Conservation (phyloP, 768 basidiomycete species). For the Auriculariales sp. region DNA sequence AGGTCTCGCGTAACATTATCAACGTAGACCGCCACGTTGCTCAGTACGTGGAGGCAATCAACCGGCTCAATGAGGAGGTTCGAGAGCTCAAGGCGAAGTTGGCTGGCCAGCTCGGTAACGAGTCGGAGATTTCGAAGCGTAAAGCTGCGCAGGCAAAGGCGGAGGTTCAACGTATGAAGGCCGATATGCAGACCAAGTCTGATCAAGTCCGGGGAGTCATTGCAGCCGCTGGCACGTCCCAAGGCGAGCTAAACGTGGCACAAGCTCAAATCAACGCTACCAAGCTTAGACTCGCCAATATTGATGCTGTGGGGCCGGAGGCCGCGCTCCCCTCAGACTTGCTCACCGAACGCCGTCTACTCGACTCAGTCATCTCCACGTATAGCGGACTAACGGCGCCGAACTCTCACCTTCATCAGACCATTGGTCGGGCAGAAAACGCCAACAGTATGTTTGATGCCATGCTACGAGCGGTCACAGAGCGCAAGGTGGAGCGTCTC, state of each 20-base stretch:
- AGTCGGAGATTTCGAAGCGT: slow-evolving; percentile 48
- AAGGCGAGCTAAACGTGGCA: slow-evolving; percentile 57
- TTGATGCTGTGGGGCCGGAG: slow-evolving; percentile 13
- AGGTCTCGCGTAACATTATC: slow-evolving; percentile 87
- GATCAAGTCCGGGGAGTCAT: slow-evolving; percentile 60
- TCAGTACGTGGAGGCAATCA: slow-evolving; percentile 89
- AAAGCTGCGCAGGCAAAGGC: slow-evolving; percentile 54
- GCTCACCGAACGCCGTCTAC: slow-evolving; percentile 57
- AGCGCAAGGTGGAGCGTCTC: slow-evolving; percentile 63
- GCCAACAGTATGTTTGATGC: slow-evolving; percentile 74
- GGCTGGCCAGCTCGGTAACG: slow-evolving; percentile 48
- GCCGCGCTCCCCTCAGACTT: slow-evolving; percentile 34
- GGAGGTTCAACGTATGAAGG: slow-evolving; percentile 62
- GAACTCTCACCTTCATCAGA: slow-evolving; percentile 40
- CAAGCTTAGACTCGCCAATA: slow-evolving; percentile 40
- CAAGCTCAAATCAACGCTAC: slow-evolving; percentile 53
- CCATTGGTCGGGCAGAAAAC: slow-evolving; percentile 56
- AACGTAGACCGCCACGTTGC: slow-evolving; percentile 92
- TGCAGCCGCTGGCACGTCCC: slow-evolving; percentile 58
- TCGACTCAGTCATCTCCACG: slow-evolving; percentile 48
- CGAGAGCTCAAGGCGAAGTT: slow-evolving; percentile 77
- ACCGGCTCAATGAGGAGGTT: slow-evolving; percentile 72
- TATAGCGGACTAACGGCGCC: slow-evolving; percentile 55
- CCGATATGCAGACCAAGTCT: slow-evolving; percentile 54
- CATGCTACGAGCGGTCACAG: slow-evolving; percentile 68